Percentiles rank a stretch among this genome's conserved stretches.
phyloP scores from a whole-genome alignment of 768 basidiomycete genomes.

The Lactarius quietus region DNA sequence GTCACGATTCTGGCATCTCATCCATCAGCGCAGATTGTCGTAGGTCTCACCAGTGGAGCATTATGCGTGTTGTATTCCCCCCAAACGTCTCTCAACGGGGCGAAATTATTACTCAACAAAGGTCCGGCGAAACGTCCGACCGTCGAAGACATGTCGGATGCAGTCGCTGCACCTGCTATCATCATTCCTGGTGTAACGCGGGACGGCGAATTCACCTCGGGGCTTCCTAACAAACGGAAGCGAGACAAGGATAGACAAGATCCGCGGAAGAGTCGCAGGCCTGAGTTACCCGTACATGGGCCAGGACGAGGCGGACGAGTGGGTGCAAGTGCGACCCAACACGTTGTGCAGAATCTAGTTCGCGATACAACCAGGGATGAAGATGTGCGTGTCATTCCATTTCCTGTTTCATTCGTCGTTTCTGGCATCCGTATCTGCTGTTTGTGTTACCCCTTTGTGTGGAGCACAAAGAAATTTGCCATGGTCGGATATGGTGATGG shows the following conservation, averaged over 20 bases:
- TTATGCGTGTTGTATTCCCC: slow-evolving; percentile 94
- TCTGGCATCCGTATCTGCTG: slow-evolving; percentile 21
- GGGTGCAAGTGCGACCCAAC: slow-evolving; percentile 95
- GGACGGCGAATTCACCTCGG: slow-evolving; percentile 67
- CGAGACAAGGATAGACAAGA: slow-evolving; percentile 85
- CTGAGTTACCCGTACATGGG: slow-evolving; percentile 89
- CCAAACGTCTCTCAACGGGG: slow-evolving; percentile 83
- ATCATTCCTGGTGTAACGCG: slow-evolving; percentile 86
- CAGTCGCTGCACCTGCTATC: slow-evolving; percentile 81
- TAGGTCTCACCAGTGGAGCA: slow-evolving; percentile 83
- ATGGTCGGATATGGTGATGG: slow-evolving; percentile 9
- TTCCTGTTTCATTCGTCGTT: slow-evolving; percentile 15
- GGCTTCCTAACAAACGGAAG: slow-evolving; percentile 69
- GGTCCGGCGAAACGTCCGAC: slow-evolving; percentile 80
- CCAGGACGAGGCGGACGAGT: slow-evolving; percentile 93
- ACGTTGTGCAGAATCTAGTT: slow-evolving; percentile 93
- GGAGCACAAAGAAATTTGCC: background rate
- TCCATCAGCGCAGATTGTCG: slow-evolving; percentile 59
- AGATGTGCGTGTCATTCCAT: slow-evolving; percentile 69
- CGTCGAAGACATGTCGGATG: slow-evolving; percentile 86
- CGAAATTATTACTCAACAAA: slow-evolving; percentile 83
- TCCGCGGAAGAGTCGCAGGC: slow-evolving; percentile 87
- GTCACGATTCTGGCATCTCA: background rate
- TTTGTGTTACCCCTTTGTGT: slow-evolving; percentile 19
- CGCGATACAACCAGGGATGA: slow-evolving; percentile 87